A percentile compares a stretch with the other conserved stretches of the same genome.
Evolutionary conservation across 1,139 yeast species (phyloP).

Genomic region (Lizanozyma gosingica): DNA sequence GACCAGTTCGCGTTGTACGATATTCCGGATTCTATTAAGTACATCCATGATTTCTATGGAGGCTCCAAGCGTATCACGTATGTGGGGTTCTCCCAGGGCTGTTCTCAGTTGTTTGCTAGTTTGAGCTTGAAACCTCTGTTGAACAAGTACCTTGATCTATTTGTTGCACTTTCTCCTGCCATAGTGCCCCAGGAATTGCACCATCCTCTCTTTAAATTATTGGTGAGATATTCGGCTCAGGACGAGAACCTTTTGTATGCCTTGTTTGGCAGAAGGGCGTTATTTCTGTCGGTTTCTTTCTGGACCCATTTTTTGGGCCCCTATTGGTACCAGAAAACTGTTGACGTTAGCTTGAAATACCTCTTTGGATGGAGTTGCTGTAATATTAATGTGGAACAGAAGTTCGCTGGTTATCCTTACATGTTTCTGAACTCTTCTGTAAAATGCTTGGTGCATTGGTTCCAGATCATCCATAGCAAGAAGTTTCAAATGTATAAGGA

Average conservation of each 20-base stretch:
- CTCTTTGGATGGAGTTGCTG: constrained; percentile 35
- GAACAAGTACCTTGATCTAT: constrained; percentile 22
- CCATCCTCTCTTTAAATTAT: constrained; percentile 27
- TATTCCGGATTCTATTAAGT: constrained; percentile 22
- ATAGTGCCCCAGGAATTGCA: constrained; percentile 33
- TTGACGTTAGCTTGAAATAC: constrained; percentile 25
- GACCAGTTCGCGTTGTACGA: constrained; percentile 30
- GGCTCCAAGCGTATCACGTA: constrained; percentile 14
- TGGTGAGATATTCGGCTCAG: constrained; percentile 29
- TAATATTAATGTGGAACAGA: constrained; percentile 26
- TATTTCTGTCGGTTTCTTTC: constrained; percentile 36
- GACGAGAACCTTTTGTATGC: constrained; percentile 19
- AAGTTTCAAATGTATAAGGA: constrained; percentile 43
- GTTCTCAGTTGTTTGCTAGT: constrained; percentile 37
- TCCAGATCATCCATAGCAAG: constrained; percentile 32
- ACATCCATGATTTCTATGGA: constrained; percentile 9
- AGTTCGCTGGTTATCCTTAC: constrained; percentile 35
- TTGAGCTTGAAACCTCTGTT: constrained; percentile 29
- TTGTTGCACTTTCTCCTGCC: constrained; percentile 40
- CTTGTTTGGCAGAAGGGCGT: constrained; percentile 34
- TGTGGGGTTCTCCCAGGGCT: constrained; percentile 40
- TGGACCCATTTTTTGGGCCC: constrained; percentile 36
- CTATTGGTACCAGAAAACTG: constrained; percentile 23
- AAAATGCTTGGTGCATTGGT: constrained; percentile 39
- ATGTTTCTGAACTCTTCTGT: constrained; percentile 41